Conservation (phyloP, 805 yeast genomes). For the Wickerhamiella dianesei region DNA sequence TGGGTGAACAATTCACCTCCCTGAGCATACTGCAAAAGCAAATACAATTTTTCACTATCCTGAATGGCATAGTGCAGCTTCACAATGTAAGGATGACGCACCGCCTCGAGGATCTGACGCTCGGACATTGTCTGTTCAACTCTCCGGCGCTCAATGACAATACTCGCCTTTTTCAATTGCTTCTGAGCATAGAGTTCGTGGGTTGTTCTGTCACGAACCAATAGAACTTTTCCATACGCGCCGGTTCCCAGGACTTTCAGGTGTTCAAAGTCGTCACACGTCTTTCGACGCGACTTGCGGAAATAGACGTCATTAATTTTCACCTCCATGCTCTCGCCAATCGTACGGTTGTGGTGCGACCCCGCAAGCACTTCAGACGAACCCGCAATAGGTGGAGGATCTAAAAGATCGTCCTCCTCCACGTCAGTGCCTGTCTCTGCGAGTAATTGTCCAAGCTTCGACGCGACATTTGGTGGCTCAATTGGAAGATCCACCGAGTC, state of each 20-base stretch:
- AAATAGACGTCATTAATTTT: slow-evolving; percentile 27
- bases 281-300: slow-evolving; percentile 17
- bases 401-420: not conserved
- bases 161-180: slow-evolving; percentile 69
- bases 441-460: not conserved
- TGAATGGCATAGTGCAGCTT: slow-evolving; percentile 73
- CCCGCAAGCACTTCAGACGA: not conserved
- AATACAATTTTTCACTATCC: slow-evolving; percentile 60
- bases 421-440: not conserved
- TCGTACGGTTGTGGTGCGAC: slow-evolving; percentile 5
- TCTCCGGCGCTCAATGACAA: slow-evolving; percentile 43
- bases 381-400: not conserved
- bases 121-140: slow-evolving; percentile 73
- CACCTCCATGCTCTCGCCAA: slow-evolving; percentile 33
- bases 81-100: slow-evolving; percentile 71
- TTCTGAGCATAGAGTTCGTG: slow-evolving; percentile 72
- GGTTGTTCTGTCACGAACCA: slow-evolving; percentile 52
- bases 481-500: no score
- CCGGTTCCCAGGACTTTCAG: slow-evolving; percentile 74
- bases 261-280: slow-evolving; percentile 48
- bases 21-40: slow-evolving; percentile 66
- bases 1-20: slow-evolving; percentile 78
- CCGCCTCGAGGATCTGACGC: slow-evolving; percentile 53
- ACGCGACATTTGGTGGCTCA: no score
- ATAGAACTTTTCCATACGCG: slow-evolving; percentile 73